Conservation (phyloP, 1,284 basidiomycete species). For the Ustilago lituana region DNA sequence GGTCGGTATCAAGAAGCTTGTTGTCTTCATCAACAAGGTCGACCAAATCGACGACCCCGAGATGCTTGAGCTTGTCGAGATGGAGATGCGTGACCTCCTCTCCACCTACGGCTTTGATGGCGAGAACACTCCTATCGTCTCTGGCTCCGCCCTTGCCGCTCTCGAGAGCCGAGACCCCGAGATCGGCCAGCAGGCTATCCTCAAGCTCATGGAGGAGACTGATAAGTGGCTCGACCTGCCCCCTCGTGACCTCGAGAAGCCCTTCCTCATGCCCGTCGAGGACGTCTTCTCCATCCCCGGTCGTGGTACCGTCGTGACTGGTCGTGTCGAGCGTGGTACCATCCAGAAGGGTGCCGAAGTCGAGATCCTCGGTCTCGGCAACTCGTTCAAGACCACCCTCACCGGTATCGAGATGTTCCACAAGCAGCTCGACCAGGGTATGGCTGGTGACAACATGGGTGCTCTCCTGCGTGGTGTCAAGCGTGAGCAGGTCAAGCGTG, state of each 20-base stretch:
- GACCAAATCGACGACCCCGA: conserved; percentile 96
- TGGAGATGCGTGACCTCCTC: conserved; percentile 99
- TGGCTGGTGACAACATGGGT: conserved; percentile 99
- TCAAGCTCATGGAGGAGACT: conserved; percentile 85
- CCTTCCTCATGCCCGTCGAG: conserved; percentile 96
- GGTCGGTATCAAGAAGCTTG: conserved; percentile 96
- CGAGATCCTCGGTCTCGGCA: conserved; percentile 90
- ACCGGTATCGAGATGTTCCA: conserved; percentile 99
- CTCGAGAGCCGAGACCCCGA: conserved; percentile 84
- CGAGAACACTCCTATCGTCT: conserved; percentile 94
- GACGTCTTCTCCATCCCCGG: conserved; percentile 98
- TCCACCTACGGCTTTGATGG: conserved; percentile 88
- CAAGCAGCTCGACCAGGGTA: conserved; percentile 97
- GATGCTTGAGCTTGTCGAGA: conserved; percentile 99
- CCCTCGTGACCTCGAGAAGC: conserved; percentile 94
- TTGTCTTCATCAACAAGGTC: conserved; percentile 99
- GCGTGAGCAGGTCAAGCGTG: conserved; percentile 93
- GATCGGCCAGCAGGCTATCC: conserved; percentile 83
- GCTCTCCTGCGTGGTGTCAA: conserved; percentile 95
- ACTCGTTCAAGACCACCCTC: conserved; percentile 86
- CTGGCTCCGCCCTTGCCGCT: conserved; percentile 95
- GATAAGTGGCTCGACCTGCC: conserved; percentile 97
- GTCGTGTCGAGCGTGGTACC: conserved; percentile 94
- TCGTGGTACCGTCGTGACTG: conserved; percentile 96
- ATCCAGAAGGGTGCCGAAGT: conserved; percentile 93